phyloP scores from a whole-genome alignment of 2,329 filamentous ascomycete species.

The Diaporthe sp. region DNA sequence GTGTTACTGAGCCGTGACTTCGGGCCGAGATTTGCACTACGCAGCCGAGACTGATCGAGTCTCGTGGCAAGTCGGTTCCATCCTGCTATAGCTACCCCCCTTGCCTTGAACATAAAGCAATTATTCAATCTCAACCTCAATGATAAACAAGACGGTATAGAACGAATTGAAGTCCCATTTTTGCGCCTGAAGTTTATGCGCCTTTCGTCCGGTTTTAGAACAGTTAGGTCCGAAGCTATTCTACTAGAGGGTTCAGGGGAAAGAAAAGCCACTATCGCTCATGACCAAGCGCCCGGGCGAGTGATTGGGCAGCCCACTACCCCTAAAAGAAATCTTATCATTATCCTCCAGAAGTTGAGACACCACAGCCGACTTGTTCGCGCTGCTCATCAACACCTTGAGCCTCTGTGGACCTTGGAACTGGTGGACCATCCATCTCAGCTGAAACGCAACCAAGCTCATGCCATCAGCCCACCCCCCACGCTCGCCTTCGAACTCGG shows the following conservation, averaged over 20 bases:
- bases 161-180: background rate
- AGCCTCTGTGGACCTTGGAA: slow-evolving; percentile 1
- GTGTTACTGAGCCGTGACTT: too few relatives aligned
- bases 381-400: slow-evolving; percentile 30
- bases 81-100: too few relatives aligned
- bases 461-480: slow-evolving; percentile 3
- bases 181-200: too few relatives aligned
- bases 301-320: slow-evolving; percentile 6
- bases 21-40: too few relatives aligned
- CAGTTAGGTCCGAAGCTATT: background rate
- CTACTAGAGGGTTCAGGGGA: background rate
- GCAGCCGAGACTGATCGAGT: too few relatives aligned
- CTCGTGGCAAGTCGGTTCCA: too few relatives aligned
- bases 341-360: background rate
- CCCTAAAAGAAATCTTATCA: slow-evolving; percentile 13
- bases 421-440: slow-evolving; percentile 15
- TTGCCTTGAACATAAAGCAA: too few relatives aligned
- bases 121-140: background rate
- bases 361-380: slow-evolving; percentile 24
- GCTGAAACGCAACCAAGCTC: slow-evolving; percentile 1
- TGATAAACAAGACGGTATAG: background rate
- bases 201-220: background rate
- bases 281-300: background rate
- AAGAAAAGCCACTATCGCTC: background rate
- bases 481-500: slow-evolving; percentile 19